These are phyloP conservation scores for Tilletia caries DNA, from an alignment of 1,284 basidiomycete genomes.

Conservation along the genomic window DNA sequence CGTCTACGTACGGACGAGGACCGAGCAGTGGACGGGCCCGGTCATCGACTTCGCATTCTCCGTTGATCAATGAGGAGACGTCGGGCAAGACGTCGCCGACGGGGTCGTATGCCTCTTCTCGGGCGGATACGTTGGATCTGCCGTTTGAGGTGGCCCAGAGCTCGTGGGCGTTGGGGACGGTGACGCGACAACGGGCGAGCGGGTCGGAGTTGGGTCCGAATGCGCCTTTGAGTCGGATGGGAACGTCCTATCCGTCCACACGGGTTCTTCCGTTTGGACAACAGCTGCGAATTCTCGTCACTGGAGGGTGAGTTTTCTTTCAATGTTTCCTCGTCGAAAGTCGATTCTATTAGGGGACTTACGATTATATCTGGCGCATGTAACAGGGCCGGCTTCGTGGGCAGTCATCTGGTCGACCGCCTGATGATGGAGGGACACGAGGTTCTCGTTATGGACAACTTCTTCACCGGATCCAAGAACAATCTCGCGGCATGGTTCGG, in stretches of 20 bases:
- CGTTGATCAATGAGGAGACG: neutral
- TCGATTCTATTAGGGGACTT: neutral
- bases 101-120: neutral
- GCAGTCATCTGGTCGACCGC: slow-evolving; percentile 86
- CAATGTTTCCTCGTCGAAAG: neutral
- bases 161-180: neutral
- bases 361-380: neutral
- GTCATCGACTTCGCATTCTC: slow-evolving; percentile 1
- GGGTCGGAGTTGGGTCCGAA: neutral
- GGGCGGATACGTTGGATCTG: slow-evolving; percentile 1
- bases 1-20: no score
- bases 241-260: slow-evolving; percentile 71
- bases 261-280: slow-evolving; percentile 72
- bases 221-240: neutral
- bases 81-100: neutral
- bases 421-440: slow-evolving; percentile 97
- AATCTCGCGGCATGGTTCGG: slow-evolving; percentile 71
- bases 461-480: slow-evolving; percentile 94
- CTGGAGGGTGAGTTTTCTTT: slow-evolving; percentile 64
- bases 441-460: slow-evolving; percentile 95
- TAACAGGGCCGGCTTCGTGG: slow-evolving; percentile 84
- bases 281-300: slow-evolving; percentile 86
- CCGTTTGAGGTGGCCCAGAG: slow-evolving; percentile 9
- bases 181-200: neutral
- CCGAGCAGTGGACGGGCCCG: no score